phyloP scores from a whole-genome alignment of 768 basidiomycete species.

The Exidia glandulosa region DNA sequence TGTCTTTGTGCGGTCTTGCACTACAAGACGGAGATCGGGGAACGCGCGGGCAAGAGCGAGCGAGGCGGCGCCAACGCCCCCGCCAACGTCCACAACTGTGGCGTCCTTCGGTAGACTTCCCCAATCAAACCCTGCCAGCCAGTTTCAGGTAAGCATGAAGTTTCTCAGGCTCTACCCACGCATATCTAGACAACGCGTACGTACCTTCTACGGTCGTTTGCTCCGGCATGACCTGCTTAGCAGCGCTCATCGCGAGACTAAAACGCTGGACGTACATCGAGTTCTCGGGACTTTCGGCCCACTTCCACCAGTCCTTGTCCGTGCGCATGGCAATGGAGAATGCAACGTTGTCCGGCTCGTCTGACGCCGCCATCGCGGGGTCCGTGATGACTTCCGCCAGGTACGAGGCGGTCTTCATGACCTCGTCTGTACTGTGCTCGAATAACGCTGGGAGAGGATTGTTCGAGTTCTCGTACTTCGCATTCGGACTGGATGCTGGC shows the following conservation, averaged over 20 bases:
- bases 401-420: constrained; percentile 11
- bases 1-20: constrained; percentile 13
- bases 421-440: constrained; percentile 14
- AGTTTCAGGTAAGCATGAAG: too few species aligned
- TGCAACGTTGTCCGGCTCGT: constrained; percentile 15
- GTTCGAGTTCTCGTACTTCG: constrained; percentile 1
- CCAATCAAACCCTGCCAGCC: background rate
- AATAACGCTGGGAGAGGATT: constrained; percentile 15
- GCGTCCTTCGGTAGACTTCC: constrained; percentile 5
- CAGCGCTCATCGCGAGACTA: constrained; percentile 19
- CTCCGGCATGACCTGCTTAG: background rate
- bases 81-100: constrained; percentile 15
- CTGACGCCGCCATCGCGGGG: constrained; percentile 9
- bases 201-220: background rate
- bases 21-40: constrained; percentile 8
- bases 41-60: constrained; percentile 5
- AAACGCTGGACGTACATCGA: constrained; percentile 16
- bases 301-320: constrained; percentile 17
- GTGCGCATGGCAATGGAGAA: constrained; percentile 16
- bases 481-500: background rate
- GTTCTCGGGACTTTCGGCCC: constrained; percentile 18
- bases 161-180: background rate
- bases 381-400: constrained; percentile 13
- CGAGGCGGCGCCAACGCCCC: constrained; percentile 9
- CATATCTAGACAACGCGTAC: background rate